Evolutionary conservation across 495 filamentous ascomycete species (phyloP).

Genomic region (Entonaema liquescens): DNA sequence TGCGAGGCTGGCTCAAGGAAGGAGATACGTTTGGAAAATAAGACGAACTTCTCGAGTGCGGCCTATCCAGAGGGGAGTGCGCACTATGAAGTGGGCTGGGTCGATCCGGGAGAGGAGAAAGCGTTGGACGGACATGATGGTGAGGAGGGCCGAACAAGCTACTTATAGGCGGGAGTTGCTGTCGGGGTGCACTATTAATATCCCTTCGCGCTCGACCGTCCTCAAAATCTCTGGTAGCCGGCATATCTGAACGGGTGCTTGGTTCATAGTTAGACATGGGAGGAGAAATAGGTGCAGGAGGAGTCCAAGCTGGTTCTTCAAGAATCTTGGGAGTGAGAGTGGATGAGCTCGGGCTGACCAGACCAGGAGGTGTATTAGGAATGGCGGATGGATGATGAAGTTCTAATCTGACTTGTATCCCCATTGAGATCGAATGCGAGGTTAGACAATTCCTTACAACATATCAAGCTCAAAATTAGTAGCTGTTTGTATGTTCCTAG

Average conservation of each 20-base stretch:
- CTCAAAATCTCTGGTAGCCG: slow-evolving; percentile 47
- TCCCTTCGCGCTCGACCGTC: slow-evolving; percentile 48
- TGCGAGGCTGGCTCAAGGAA: slow-evolving; percentile 50
- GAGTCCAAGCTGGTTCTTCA: slow-evolving; percentile 51
- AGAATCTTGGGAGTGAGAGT: slow-evolving; percentile 49
- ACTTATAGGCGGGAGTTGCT: slow-evolving; percentile 63
- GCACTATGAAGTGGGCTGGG: slow-evolving; percentile 47
- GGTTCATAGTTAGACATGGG: slow-evolving; percentile 64
- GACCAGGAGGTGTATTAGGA: slow-evolving; percentile 56
- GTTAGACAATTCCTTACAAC: slow-evolving; percentile 31
- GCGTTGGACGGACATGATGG: slow-evolving; percentile 48
- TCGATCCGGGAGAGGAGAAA: slow-evolving; percentile 57
- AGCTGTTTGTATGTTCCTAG: slow-evolving; percentile 7
- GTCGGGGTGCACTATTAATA: slow-evolving; percentile 46
- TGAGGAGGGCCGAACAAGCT: slow-evolving; percentile 61
- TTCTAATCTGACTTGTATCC: slow-evolving; percentile 56
- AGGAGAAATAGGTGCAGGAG: slow-evolving; percentile 49
- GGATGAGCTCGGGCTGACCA: slow-evolving; percentile 54
- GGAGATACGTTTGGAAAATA: slow-evolving; percentile 55
- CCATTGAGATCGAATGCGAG: slow-evolving; percentile 55
- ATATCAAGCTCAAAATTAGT: slow-evolving; percentile 30
- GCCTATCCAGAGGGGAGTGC: slow-evolving; percentile 56
- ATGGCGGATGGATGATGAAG: slow-evolving; percentile 53
- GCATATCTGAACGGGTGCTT: slow-evolving; percentile 54
- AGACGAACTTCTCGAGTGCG: slow-evolving; percentile 55